Evolutionary conservation across 768 basidiomycete species (phyloP), one percentile per base, ranked within the genome.

Genomic region (Hygrocybe punicea): DNA sequence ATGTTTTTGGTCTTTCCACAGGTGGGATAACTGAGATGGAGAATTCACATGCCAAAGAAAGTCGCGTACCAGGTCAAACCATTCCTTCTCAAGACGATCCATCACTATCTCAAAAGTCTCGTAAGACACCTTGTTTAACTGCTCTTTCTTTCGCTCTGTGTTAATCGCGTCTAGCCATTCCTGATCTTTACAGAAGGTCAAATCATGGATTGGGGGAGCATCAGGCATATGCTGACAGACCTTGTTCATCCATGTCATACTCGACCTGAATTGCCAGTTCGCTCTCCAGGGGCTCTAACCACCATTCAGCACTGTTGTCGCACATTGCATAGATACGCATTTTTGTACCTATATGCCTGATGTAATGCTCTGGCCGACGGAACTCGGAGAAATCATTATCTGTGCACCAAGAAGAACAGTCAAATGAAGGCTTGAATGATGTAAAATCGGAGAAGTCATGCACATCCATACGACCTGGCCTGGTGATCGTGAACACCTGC

Each of bases 231-330:
- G 56, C 45, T 51, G 57, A 64, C 77, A 17, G 36, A 89, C 93
- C 95, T 84, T 98, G 95, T 68, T 98, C 97, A 67, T 98, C 97
- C 94, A 99, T 98, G 68, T 98, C 97, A 77, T 99, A 99, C 71
- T 98, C 97, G 21, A 99, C 96, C 63, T 96, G 93, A 37, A 84
- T 83, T 6, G 89, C 88, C 16, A 98, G 82, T 62, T 99, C 97
- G 47, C 84, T 85, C 68, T 99, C 96, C 62, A 97, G 76, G 0
- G 96, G 96, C 65, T 97, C 94, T 92, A 24, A 47, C 47, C 34
- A 53, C n/a, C 29, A 14, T 39, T 17, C 56, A 37, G 44, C n/a
- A 55, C 56, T 57, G 57, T 19, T 42, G 24, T 24, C 23, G 13
- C 21, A 14, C 10, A 62, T 58, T 66, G 51, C 54, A 42, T 34